Evolutionary conservation across 495 filamentous ascomycete species (phyloP).

Genomic region (Neurospora sp.): DNA sequence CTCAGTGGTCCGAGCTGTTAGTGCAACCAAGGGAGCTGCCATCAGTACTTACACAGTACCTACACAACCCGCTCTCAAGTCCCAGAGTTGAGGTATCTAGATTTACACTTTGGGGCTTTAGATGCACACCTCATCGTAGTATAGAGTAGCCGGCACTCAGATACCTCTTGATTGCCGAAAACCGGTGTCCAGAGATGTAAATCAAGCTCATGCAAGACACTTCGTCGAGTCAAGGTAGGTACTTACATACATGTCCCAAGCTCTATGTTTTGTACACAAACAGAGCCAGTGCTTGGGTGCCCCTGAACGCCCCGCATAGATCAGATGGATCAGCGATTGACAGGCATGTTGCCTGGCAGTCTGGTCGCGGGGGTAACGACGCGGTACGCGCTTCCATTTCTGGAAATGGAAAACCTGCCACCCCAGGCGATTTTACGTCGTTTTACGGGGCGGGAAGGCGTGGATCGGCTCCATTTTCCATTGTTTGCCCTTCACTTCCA

Average conservation of each 20-base stretch:
- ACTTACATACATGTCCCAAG: neutral
- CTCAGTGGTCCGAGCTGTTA: neutral
- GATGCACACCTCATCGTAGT: no score
- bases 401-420: neutral
- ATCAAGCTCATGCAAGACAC: no score
- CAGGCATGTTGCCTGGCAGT: constrained; percentile 1
- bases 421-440: neutral
- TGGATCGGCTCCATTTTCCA: neutral
- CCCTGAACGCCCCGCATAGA: constrained; percentile 8
- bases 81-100: no score
- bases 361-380: constrained; percentile 26
- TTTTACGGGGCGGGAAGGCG: neutral
- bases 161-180: no score
- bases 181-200: no score
- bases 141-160: no score
- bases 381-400: constrained; percentile 20
- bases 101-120: no score
- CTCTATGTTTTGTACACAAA: neutral
- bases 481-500: neutral
- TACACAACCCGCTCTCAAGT: neutral
- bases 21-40: neutral
- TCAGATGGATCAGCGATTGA: neutral
- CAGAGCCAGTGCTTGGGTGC: neutral
- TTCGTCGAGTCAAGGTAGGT: neutral
- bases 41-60: neutral